Percentiles rank a stretch among this genome's conserved stretches.
These are phyloP conservation scores for Exophiala alcalophila DNA, from an alignment of 2,329 filamentous ascomycete genomes.

Conservation along the genomic window DNA sequence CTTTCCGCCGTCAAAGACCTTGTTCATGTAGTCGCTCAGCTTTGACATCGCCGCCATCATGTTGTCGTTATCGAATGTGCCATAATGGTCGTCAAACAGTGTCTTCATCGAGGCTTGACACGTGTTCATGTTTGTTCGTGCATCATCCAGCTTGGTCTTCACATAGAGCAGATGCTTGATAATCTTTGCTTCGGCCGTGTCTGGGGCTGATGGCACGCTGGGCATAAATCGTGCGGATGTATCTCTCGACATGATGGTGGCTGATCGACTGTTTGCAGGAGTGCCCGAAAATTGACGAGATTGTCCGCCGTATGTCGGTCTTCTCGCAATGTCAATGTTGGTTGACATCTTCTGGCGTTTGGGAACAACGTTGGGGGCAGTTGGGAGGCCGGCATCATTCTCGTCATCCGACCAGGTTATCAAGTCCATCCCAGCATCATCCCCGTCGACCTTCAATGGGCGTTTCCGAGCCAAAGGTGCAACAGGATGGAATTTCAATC, in stretches of 20 bases:
- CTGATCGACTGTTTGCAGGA: not conserved
- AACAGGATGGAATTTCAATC: constrained; percentile 16
- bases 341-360: constrained; percentile 17
- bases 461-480: constrained; percentile 17
- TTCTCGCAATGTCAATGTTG: not conserved
- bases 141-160: constrained; percentile 19
- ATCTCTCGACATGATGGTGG: not conserved
- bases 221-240: too few species aligned
- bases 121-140: constrained; percentile 13
- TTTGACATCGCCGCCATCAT: constrained; percentile 19
- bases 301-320: too few species aligned
- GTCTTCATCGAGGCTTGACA: constrained; percentile 23
- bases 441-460: not conserved
- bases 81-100: constrained; percentile 19
- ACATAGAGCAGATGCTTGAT: constrained; percentile 15
- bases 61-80: constrained; percentile 16
- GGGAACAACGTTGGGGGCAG: not conserved
- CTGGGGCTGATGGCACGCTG: not conserved
- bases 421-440: constrained; percentile 15
- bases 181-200: constrained; percentile 6
- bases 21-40: constrained; percentile 20
- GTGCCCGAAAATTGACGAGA: too few species aligned
- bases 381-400: not conserved
- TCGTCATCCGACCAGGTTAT: constrained; percentile 3
- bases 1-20: constrained; percentile 17